phyloP scores from a whole-genome alignment of 352 stramenopile genomes.

The Plasmopara viticola region DNA sequence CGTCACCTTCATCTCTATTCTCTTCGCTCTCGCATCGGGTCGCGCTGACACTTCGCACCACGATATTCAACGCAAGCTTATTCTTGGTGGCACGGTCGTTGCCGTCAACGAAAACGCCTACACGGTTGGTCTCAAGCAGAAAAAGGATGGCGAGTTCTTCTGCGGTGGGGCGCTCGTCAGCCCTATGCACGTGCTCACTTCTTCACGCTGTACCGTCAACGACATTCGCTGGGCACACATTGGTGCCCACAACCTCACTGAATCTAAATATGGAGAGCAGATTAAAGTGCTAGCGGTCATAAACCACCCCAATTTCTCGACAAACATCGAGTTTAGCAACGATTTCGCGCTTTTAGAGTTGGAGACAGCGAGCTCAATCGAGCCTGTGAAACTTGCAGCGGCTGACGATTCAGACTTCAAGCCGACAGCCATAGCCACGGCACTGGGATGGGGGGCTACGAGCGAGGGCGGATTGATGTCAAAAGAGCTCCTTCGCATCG shows the following conservation, averaged over 20 bases:
- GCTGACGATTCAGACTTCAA: conserved; percentile 9
- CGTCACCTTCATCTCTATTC: too few species aligned
- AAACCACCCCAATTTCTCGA: conserved; percentile 8
- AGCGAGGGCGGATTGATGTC: conserved; percentile 5
- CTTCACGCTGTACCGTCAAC: background rate
- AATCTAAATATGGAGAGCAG: conserved; percentile 4
- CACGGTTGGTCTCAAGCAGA: conserved; percentile 4
- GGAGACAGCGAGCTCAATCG: background rate
- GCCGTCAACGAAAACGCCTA: conserved; percentile 6
- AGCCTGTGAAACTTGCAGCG: background rate
- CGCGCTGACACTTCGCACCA: too few species aligned
- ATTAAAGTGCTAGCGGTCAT: conserved; percentile 7
- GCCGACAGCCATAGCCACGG: background rate
- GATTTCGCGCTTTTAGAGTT: conserved; percentile 7
- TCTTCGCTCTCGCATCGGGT: too few species aligned
- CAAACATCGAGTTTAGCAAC: conserved; percentile 1
- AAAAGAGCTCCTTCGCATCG: conserved; percentile 7
- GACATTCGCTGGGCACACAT: conserved; percentile 8
- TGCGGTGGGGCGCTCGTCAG: conserved; percentile 7
- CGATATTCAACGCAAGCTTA: conserved; percentile 7
- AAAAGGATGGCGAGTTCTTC: conserved; percentile 3
- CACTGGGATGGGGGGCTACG: background rate
- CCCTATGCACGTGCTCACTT: conserved; percentile 5
- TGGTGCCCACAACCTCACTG: conserved; percentile 2
- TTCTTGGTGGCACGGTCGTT: conserved; percentile 6